phyloP scores from a whole-genome alignment of 1,139 yeast genomes.

The Nakaseomyces delphensis region DNA sequence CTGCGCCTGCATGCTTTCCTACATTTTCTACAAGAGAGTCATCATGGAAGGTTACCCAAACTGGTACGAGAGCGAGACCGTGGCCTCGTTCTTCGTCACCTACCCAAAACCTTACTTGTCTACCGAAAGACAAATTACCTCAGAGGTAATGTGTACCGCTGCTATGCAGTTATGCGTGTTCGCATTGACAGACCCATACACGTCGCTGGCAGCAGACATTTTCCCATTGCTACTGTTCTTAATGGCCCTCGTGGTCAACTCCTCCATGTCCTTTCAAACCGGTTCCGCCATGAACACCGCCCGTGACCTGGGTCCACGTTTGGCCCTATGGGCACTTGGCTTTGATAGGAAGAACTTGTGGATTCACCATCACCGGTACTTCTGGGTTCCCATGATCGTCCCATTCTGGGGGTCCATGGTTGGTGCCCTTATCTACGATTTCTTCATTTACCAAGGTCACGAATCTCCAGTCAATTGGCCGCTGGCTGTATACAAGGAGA shows the following conservation, averaged over 20 bases:
- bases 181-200: slow-evolving; percentile 42
- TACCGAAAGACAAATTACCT: slow-evolving; percentile 38
- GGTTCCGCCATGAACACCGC: slow-evolving; percentile 46
- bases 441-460: slow-evolving; percentile 41
- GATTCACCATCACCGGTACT: slow-evolving; percentile 36
- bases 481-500: slow-evolving; percentile 22
- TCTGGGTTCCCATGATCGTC: slow-evolving; percentile 45
- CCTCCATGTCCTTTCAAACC: slow-evolving; percentile 41
- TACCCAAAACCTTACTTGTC: slow-evolving; percentile 37
- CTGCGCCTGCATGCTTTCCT: slow-evolving; percentile 34
- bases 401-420: slow-evolving; percentile 38
- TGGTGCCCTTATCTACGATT: slow-evolving; percentile 42
- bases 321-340: slow-evolving; percentile 40
- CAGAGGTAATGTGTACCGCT: slow-evolving; percentile 40
- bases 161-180: slow-evolving; percentile 38
- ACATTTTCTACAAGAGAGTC: slow-evolving; percentile 32
- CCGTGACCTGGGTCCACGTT: slow-evolving; percentile 45
- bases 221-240: slow-evolving; percentile 40
- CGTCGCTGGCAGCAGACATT: slow-evolving; percentile 37
- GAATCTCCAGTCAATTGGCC: slow-evolving; percentile 43
- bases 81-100: slow-evolving; percentile 38
- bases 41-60: slow-evolving; percentile 22
- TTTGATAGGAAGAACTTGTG: slow-evolving; percentile 37
- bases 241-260: slow-evolving; percentile 38
- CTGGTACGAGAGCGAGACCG: slow-evolving; percentile 24